Base-by-base conservation (phyloP, 345 rosid species). In the Linum tenue region DNA sequence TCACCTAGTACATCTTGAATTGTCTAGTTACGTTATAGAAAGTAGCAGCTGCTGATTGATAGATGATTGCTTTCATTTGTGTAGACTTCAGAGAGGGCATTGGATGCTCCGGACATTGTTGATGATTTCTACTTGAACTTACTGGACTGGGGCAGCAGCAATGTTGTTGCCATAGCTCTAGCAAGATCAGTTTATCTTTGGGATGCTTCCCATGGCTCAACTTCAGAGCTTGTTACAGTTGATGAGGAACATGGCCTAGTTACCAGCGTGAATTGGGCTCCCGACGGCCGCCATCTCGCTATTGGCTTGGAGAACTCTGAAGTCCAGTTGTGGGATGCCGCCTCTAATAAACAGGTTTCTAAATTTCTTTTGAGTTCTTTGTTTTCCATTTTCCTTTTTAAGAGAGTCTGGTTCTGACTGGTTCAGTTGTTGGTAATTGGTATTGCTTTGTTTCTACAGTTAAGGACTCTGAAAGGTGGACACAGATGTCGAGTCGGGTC, bases 71-170 rank as follows among this genome's bases (percentile, higher is more conserved):
- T 37, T 22, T 37, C 5, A 36, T 7, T 1, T 63, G 9, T 5
- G 66, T 78, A 84, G 86, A 72, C 60, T 50, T 72, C 82, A 3
- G 78, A 80, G 74, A 82, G 79, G 69, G 77, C 73, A 63, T 69
- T 85, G 37, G 90, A 82, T 60, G 85, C 84, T 8, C 87, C 85
- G 0, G 81, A 75, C 8, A 51, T 85, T 16, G 63, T 78, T 48
- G 84, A 81, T 40, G 87, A 85, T 67, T 85, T 77, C 65, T 72
- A 76, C 72, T 58, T 79, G 65, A 81, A 85, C 56, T 71, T 82
- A 43, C 63, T 83, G 61, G 84, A 80, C 48, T 83, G 86, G 84
- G 81, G 86, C 10, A 69, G 76, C 77, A 67, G 67, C 68, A 78
- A 85, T 64, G 78, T 83, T 6, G 61, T 80, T 4, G 73, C 79